Percentiles rank a stretch among this genome's conserved stretches.
phyloP scores from a whole-genome alignment of 2,329 filamentous ascomycete genomes.

The Xylariales sp. region DNA sequence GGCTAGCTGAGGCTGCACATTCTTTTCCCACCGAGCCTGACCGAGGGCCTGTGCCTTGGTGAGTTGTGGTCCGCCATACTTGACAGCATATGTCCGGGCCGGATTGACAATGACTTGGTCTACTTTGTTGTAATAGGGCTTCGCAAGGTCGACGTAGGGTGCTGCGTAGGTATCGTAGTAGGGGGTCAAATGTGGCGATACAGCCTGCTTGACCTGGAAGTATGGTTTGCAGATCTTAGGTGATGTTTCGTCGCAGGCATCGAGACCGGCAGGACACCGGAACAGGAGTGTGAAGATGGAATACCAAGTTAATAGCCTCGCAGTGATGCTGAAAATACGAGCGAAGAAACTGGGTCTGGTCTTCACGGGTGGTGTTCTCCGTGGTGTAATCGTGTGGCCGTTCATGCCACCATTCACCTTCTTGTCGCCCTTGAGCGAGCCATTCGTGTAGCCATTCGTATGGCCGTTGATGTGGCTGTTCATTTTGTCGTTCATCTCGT shows the following conservation, averaged over 20 bases:
- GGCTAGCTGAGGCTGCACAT: slow-evolving; percentile 68
- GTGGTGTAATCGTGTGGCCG: slow-evolving; percentile 30
- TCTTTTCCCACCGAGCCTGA: slow-evolving; percentile 71
- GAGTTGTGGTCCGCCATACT: slow-evolving; percentile 71
- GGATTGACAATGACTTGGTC: slow-evolving; percentile 66
- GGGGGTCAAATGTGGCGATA: slow-evolving; percentile 72
- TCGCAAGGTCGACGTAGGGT: slow-evolving; percentile 71
- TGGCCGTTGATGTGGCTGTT: slow-evolving; percentile 17
- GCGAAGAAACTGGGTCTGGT: slow-evolving; percentile 28
- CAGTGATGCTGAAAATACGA: slow-evolving; percentile 43
- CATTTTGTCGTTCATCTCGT: slow-evolving; percentile 12
- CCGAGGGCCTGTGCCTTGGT: slow-evolving; percentile 63
- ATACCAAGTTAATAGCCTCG: slow-evolving; percentile 79
- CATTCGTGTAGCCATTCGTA: slow-evolving; percentile 27
- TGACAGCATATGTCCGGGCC: slow-evolving; percentile 59
- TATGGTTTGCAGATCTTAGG: slow-evolving; percentile 82
- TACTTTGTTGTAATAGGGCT: slow-evolving; percentile 66
- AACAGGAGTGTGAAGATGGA: slow-evolving; percentile 75
- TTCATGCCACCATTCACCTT: slow-evolving; percentile 29
- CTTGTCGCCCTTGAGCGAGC: slow-evolving; percentile 28
- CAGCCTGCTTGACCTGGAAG: slow-evolving; percentile 55
- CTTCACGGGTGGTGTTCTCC: slow-evolving; percentile 18
- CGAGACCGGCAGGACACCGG: slow-evolving; percentile 69
- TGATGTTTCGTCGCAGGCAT: slow-evolving; percentile 63
- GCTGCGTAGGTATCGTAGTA: slow-evolving; percentile 83